phyloP scores from a whole-genome alignment of 805 yeast species.

The Starmera pachycereana region DNA sequence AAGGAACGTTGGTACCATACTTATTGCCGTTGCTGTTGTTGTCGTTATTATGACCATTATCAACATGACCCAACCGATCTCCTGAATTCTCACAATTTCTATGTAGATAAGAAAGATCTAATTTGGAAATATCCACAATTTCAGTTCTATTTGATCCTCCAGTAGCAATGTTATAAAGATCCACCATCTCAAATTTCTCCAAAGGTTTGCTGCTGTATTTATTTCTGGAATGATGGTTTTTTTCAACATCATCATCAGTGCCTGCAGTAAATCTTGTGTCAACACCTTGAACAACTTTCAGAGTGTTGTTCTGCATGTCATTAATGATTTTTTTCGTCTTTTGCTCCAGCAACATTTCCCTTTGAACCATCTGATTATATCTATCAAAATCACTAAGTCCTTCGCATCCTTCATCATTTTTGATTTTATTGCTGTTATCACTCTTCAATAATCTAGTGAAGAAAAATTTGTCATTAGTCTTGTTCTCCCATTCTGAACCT shows the following conservation, averaged over 20 bases:
- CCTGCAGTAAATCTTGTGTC: slow-evolving; percentile 18
- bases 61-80: neutral
- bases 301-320: slow-evolving; percentile 7
- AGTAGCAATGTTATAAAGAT: neutral
- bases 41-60: neutral
- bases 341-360: slow-evolving; percentile 21
- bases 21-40: neutral
- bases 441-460: slow-evolving; percentile 13
- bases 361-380: slow-evolving; percentile 23
- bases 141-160: slow-evolving; percentile 15
- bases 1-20: neutral
- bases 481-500: slow-evolving; percentile 9
- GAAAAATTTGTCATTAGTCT: slow-evolving; percentile 20
- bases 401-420: slow-evolving; percentile 5
- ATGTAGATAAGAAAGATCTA: slow-evolving; percentile 3
- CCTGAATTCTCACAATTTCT: neutral
- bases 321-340: slow-evolving; percentile 14
- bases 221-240: neutral
- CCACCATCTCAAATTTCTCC: neutral
- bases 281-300: slow-evolving; percentile 14
- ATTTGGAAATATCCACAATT: slow-evolving; percentile 13
- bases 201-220: neutral
- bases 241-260: neutral
- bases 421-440: neutral
- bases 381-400: slow-evolving; percentile 20